Evolutionary conservation across 805 yeast genomes (phyloP), one percentile per base, ranked within the genome.

Genomic region (Saccharomycopsis vini): DNA sequence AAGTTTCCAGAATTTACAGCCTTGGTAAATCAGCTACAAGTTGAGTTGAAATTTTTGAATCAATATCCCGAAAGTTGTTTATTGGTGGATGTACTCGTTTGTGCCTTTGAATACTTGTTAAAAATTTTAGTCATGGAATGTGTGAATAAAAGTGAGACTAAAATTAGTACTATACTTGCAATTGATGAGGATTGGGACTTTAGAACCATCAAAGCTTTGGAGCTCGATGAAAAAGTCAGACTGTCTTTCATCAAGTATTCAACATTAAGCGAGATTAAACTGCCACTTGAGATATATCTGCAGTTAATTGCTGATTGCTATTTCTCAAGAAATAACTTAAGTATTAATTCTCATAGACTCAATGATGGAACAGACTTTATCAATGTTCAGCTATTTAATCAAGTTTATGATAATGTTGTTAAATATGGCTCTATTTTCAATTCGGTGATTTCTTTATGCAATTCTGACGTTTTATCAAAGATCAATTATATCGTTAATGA

Each of bases 141-240:
- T 12, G n/a, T 43, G 7, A 19, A 39, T 9, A 34, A 73, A 92
- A 0, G 61, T 76, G 1, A 53, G 56, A n/a, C 73, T 66, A 63
- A 69, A 13, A 51, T 60, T 0, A 77, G 88, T 0, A 13, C 24
- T 13, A 78, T 79, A 2, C 58, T 85, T 38, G 74, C 73, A 0
- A 62, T 71, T 19, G 95, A 87, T 56, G 81, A 80, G 49, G 80
- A 81, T 41, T 87, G 95, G 95, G 63, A 67, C 3, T 62, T 73
- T 0, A 68, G 90, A 54, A 53, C 84, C 21, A 86, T 81, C 7
- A 83, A 76, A 46, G 84, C 90, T 0, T 41, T 84, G 9, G 81
- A 75, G 33, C 62, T 72, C 34, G 94, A 87, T 54, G 67, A 67
- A 0, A 56, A 53, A 2, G 84, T 82, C 1, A 64, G 66, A n/a